phyloP scores from a whole-genome alignment of 306 rosid species.

The Quercus suber region DNA sequence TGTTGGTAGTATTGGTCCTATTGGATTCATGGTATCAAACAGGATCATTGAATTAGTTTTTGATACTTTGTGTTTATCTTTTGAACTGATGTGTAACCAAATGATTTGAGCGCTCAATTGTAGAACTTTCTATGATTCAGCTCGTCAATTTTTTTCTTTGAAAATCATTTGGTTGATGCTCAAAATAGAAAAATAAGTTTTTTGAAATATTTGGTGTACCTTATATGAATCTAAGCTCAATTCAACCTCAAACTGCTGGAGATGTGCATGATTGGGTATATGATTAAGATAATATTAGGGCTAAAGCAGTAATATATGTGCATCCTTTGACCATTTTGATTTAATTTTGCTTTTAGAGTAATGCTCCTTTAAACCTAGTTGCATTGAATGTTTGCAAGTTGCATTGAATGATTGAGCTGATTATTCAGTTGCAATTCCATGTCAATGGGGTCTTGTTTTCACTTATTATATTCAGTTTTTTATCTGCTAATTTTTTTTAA shows the following conservation, averaged over 20 bases:
- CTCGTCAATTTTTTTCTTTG: neutral
- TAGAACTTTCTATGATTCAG: neutral
- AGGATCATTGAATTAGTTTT: too few relatives aligned
- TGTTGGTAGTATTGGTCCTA: too few relatives aligned
- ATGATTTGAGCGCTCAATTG: too few relatives aligned
- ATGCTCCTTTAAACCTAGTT: neutral
- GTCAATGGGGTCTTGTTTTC: neutral
- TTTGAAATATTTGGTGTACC: neutral
- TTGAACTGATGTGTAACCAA: too few relatives aligned
- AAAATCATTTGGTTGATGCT: neutral
- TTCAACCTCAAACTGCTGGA: neutral
- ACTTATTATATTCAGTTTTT: neutral
- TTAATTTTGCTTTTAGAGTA: neutral
- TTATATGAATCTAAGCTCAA: neutral
- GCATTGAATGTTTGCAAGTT: neutral
- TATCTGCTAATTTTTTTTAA: slow-evolving; percentile 3
- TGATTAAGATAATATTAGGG: too few relatives aligned
- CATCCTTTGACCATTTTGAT: neutral
- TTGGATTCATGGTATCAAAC: too few relatives aligned
- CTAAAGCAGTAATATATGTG: too few relatives aligned
- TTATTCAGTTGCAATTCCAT: neutral
- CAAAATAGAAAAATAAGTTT: neutral
- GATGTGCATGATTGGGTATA: neutral
- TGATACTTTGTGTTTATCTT: too few relatives aligned
- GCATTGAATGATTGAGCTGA: neutral